These are phyloP conservation scores for Apiospora koreana DNA, from an alignment of 2,329 filamentous ascomycete species.

Conservation along the genomic window DNA sequence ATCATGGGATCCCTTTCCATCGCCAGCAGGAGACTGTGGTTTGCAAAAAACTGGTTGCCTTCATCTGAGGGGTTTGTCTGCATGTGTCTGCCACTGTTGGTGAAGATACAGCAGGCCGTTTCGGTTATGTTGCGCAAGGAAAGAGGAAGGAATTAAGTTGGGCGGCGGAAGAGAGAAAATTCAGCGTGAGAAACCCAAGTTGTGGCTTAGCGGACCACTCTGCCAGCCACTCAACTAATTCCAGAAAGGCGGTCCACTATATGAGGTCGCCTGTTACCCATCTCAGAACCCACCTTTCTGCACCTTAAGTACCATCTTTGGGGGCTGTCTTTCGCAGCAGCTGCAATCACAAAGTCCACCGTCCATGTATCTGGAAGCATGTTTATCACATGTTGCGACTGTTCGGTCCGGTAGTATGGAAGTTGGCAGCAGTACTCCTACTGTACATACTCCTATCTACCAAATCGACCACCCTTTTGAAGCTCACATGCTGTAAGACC, in stretches of 20 bases:
- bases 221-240: background rate
- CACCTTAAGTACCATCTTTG: background rate
- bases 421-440: background rate
- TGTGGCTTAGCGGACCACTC: constrained; percentile 1
- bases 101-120: background rate
- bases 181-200: background rate
- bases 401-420: no score
- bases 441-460: no score
- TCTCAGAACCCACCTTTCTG: no score
- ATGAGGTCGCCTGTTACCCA: background rate
- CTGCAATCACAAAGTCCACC: background rate
- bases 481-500: no score
- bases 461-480: no score
- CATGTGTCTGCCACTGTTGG: background rate
- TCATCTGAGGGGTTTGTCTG: background rate
- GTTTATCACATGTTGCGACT: background rate
- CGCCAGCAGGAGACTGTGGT: background rate
- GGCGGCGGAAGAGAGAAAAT: background rate
- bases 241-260: background rate
- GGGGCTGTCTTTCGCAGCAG: background rate
- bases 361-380: background rate
- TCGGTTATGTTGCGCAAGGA: background rate
- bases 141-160: background rate
- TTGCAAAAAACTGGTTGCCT: background rate
- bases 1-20: background rate